Evolutionary conservation across 768 basidiomycete genomes (phyloP).

Genomic region (Chiua virens): DNA sequence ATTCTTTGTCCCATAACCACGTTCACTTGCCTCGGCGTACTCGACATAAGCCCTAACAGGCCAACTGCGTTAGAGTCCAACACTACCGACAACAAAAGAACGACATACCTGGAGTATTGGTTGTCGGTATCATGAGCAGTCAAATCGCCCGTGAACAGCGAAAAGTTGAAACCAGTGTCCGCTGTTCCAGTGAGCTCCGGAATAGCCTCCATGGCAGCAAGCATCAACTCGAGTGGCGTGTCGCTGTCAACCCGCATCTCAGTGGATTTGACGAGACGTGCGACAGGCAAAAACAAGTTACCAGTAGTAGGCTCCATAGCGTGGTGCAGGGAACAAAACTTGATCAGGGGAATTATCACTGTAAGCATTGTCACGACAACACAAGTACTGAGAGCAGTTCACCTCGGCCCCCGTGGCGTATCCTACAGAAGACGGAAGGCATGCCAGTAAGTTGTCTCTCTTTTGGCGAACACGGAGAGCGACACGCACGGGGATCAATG

Average conservation of each 20-base stretch:
- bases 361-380: slow-evolving; percentile 54
- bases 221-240: slow-evolving; percentile 53
- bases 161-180: slow-evolving; percentile 58
- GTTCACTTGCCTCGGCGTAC: slow-evolving; percentile 52
- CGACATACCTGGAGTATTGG: slow-evolving; percentile 51
- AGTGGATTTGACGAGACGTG: not conserved
- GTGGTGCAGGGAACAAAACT: slow-evolving; percentile 54
- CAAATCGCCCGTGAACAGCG: slow-evolving; percentile 69
- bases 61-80: not conserved
- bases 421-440: slow-evolving; percentile 34
- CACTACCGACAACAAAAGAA: not conserved
- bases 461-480: not conserved
- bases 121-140: slow-evolving; percentile 70
- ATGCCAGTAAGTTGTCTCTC: not conserved
- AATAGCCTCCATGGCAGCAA: slow-evolving; percentile 61
- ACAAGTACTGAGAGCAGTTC: slow-evolving; percentile 60
- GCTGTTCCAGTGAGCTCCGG: slow-evolving; percentile 60
- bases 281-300: not conserved
- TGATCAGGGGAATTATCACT: slow-evolving; percentile 47
- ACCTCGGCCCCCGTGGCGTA: slow-evolving; percentile 67
- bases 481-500: slow-evolving; percentile 43
- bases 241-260: slow-evolving; percentile 40
- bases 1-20: not conserved
- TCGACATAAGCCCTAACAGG: slow-evolving; percentile 48
- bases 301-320: slow-evolving; percentile 47